Base-by-base conservation (phyloP, 2,329 filamentous ascomycete species). In the Elsinoe ampelina region DNA sequence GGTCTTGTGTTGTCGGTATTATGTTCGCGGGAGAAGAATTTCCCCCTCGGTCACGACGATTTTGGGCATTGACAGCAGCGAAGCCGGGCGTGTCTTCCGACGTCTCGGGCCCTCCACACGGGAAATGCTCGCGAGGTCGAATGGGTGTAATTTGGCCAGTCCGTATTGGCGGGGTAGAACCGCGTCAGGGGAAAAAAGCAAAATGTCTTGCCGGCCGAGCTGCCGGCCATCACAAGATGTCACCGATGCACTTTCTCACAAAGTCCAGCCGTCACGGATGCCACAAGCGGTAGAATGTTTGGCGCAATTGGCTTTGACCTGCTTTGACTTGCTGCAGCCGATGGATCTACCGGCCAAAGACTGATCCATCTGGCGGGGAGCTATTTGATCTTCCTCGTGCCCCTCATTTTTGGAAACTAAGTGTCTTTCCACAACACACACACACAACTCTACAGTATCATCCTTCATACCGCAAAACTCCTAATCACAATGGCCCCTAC, bases 271-370 rank as follows among this genome's bases (percentile, higher is more conserved):
- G 11, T 11, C 38, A 12, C 42, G 42, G 42, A 17, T 17, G 42
- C 42, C 35, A 15, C 19, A n/a, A 12, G 17, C 48, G 48, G 32
- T 34, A 52, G 22, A 22, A 30, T 38, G 8, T 43, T 48, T 48
- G 48, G 36, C 34, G 48, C 32, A 36, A 38, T 52, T 52, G 48
- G 32, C 48, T 52, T 52, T 39, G 26, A 30, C 26, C 26, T 7
- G 26, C 26, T 30, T 30, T 5, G 26, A 30, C 26, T 30, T 11
- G 13, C 32, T 39, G 35, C n/a, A 52, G 48, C 48, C 48, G 48
- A 52, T 26, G 32, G 48, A 52, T 52, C 48, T 52, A 52, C 48
- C 48, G 48, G 48, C 30, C 48, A 52, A 36, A 52, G 17, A 38
- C 32, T 52, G 26, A 34, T 52, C 48, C 48, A 52, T 34, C 20